Evolutionary conservation across 2,329 filamentous ascomycete species (phyloP).

Genomic region (Aotearoamyces nothofagi): DNA sequence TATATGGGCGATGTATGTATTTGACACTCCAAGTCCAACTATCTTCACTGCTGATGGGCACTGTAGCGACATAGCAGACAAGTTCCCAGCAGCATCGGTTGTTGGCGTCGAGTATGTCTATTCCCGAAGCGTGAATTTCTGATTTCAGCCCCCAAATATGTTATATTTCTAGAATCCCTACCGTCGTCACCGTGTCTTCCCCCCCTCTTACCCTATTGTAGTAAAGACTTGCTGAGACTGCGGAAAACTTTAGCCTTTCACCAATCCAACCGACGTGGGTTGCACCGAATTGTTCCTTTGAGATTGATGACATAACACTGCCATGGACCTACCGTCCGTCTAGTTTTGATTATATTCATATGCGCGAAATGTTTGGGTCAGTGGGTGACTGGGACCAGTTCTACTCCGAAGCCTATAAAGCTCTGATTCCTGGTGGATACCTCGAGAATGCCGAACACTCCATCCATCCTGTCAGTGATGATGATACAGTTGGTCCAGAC

Average conservation of each 20-base stretch:
- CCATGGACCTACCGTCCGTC: conserved; percentile 12
- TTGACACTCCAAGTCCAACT: not conserved
- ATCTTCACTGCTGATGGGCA: not conserved
- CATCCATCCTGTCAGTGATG: conserved; percentile 18
- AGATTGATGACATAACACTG: conserved; percentile 38
- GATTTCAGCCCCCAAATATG: too few species aligned
- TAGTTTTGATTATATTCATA: conserved; percentile 14
- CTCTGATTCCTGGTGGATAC: conserved; percentile 28
- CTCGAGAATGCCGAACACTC: conserved; percentile 29
- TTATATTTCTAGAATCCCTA: too few species aligned
- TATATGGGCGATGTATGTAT: conserved; percentile 22
- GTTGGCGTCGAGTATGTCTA: conserved; percentile 15
- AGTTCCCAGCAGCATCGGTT: conserved; percentile 15
- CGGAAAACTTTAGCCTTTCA: conserved; percentile 13
- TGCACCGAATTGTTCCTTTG: conserved; percentile 44
- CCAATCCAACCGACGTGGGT: conserved; percentile 26
- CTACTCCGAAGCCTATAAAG: conserved; percentile 6
- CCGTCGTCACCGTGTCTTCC: too few species aligned
- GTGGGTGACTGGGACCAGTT: conserved; percentile 11
- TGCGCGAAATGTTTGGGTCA: conserved; percentile 10
- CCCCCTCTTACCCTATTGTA: too few species aligned
- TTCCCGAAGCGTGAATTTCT: too few species aligned
- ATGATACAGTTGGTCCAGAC: conserved; percentile 6
- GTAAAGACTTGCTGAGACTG: too few species aligned
- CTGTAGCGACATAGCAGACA: conserved; percentile 10